Evolutionary conservation across 2,329 filamentous ascomycete genomes (phyloP).

Genomic region (Penicillium sp.): DNA sequence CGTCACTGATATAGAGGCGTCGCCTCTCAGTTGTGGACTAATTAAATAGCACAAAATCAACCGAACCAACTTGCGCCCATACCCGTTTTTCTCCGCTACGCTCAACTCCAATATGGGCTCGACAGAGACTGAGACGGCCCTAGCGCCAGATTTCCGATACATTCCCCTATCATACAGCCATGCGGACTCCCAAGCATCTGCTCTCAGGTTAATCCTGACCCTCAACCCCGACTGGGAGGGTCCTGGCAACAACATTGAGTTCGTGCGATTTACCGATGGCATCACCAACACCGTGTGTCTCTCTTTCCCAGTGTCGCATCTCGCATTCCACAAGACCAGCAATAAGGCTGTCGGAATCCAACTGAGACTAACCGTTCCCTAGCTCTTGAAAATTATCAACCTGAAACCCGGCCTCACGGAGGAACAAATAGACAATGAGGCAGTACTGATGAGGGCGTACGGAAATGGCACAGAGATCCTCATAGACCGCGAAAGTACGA

Average conservation of each 20-base stretch:
- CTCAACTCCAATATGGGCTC: constrained; percentile 27
- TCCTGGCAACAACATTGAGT: constrained; percentile 71
- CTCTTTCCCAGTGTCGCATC: constrained; percentile 2
- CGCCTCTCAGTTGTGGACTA: neutral
- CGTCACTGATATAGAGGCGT: neutral
- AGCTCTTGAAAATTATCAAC: constrained; percentile 53
- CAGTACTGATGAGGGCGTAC: constrained; percentile 87
- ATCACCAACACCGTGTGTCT: constrained; percentile 84
- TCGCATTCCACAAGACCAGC: neutral
- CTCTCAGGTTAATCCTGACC: constrained; percentile 72
- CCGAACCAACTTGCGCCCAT: constrained; percentile 3
- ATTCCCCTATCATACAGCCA: constrained; percentile 78
- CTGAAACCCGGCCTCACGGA: constrained; percentile 64
- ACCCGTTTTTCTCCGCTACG: constrained; percentile 3
- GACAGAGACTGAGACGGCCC: constrained; percentile 14
- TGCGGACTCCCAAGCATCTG: constrained; percentile 73
- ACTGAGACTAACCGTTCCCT: constrained; percentile 7
- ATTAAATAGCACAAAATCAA: constrained; percentile 2
- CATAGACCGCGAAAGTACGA: constrained; percentile 89
- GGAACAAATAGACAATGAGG: constrained; percentile 76
- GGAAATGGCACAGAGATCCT: constrained; percentile 90
- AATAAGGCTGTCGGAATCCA: neutral
- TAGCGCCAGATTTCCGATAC: constrained; percentile 40
- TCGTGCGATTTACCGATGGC: constrained; percentile 91
- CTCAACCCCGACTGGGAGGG: constrained; percentile 81